Base-by-base conservation (phyloP, 805 yeast genomes). In the Yarrowia keelungensis region DNA sequence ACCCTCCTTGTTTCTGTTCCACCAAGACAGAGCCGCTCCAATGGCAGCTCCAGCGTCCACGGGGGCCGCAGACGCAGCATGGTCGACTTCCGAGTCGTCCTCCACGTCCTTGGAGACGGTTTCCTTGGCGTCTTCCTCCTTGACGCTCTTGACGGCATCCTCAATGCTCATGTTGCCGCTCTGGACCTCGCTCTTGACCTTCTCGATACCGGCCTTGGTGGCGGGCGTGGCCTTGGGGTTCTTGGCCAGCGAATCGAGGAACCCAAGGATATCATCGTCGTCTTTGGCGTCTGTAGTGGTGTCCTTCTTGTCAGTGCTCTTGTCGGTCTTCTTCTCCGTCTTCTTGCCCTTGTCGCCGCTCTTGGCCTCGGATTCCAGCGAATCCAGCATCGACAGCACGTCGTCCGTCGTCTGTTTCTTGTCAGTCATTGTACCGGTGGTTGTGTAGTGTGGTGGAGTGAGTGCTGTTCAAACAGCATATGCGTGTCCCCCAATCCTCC, bases 231-330 rank as follows among this genome's bases (percentile, higher is more conserved):
- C 70, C 22, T 68, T 69, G 65, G 65, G 65, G 42, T 70, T 72
- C 67, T 73, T 76, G 43, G 81, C 73, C 39, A 81, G 72, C 62
- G 81, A 78, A 70, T 81, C 83, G 39, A 81, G 72, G 62, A 81
- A 80, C 8, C 81, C 83, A 69, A 80, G 75, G 39, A 81, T 74
- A 43, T 81, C 83, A n/a, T 80, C 80, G 59, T 80, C 79, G 66
- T 45, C 42, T 67, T 68, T 71, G 54, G 71, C 72, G 12, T 54
- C 39, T 49, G 53, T 8, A 9, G 39, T 5, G 12, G 12, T 38
- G 39, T 38, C 39, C 39, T 38, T 38, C 16, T 42, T 66, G 49
- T 45, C 49, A 8, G 49, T 38, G 12, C 12, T 38, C 10, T 9
- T 9, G 32, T 70, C 69, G 35, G 69, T 26, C 66, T 46, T 67